A percentile compares a stretch with the other conserved stretches of the same genome.
Evolutionary conservation across 2,329 filamentous ascomycete species (phyloP).

Genomic region (Ophiocordyceps camponoti-saundersi): DNA sequence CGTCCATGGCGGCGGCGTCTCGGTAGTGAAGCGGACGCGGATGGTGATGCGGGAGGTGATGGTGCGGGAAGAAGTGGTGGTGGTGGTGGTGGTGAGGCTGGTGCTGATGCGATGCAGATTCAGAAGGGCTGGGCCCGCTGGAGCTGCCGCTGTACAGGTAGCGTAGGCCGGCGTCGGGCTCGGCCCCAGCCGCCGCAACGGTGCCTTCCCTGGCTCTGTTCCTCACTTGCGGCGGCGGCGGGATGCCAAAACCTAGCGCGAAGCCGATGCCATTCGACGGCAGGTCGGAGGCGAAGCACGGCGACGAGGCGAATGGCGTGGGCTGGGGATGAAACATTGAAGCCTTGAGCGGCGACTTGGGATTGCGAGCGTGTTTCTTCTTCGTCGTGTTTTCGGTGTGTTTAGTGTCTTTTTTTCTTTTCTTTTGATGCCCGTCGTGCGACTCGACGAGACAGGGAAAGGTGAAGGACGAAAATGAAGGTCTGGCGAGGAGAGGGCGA

Average conservation of each 20-base stretch:
- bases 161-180: not conserved
- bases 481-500: not conserved
- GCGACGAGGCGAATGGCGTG: constrained; percentile 28
- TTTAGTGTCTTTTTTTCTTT: not conserved
- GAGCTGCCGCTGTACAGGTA: not conserved
- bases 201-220: not conserved
- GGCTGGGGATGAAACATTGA: not conserved
- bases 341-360: not conserved
- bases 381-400: not conserved
- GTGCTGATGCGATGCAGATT: not conserved
- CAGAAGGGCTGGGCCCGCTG: not conserved
- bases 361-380: not conserved
- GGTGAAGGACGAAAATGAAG: not conserved
- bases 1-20: constrained; percentile 14
- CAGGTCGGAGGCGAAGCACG: constrained; percentile 14
- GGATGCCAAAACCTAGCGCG: constrained; percentile 6
- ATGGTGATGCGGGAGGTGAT: constrained; percentile 8
- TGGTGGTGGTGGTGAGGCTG: not conserved
- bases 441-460: not conserved
- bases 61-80: constrained; percentile 3
- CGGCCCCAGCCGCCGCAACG: not conserved
- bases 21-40: constrained; percentile 1
- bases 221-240: constrained; percentile 3
- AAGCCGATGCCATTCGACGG: constrained; percentile 20
- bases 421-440: not conserved